These are phyloP conservation scores for Paratinospora sagittata DNA, from an alignment of 164 flowering plant species.

Conservation along the genomic window DNA sequence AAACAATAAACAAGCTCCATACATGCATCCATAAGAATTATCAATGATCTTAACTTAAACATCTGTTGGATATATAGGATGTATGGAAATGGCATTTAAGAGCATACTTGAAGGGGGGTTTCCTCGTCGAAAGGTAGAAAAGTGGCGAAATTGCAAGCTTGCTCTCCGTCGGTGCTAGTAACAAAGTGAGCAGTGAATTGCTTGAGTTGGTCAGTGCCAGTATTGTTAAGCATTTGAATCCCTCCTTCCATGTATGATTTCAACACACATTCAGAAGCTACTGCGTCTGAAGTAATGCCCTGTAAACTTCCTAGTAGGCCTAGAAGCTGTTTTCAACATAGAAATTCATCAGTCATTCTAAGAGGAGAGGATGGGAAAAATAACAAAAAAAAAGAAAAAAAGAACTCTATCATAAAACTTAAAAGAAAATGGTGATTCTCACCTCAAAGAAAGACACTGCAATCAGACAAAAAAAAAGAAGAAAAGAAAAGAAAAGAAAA, in stretches of 20 bases:
- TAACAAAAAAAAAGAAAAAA: not conserved
- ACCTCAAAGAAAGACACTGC: conserved; percentile 98
- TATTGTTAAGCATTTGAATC: conserved; percentile 41
- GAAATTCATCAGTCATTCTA: not conserved
- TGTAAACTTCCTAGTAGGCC: conserved; percentile 66
- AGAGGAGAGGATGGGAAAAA: not conserved
- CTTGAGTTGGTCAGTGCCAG: conserved; percentile 37
- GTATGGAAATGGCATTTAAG: not conserved
- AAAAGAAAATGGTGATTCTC: conserved; percentile 27
- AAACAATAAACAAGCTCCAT: no score
- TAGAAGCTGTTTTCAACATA: conserved; percentile 50
- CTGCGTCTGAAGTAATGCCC: conserved; percentile 70
- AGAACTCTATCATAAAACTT: conserved; percentile 10
- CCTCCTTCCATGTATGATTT: conserved; percentile 52
- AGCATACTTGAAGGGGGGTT: conserved; percentile 66
- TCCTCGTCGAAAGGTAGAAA: conserved; percentile 56
- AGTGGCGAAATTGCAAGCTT: conserved; percentile 71
- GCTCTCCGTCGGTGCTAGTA: conserved; percentile 38
- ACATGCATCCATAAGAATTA: not conserved
- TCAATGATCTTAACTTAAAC: no score
- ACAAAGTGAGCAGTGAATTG: conserved; percentile 69
- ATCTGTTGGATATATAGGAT: not conserved
- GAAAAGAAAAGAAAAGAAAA: not conserved
- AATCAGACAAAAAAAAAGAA: conserved; percentile 10
- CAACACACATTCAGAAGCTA: conserved; percentile 62